Percentiles rank a stretch among this genome's conserved stretches.
Evolutionary conservation across 495 filamentous ascomycete species (phyloP).

Genomic region (Parathielavia appendiculata): DNA sequence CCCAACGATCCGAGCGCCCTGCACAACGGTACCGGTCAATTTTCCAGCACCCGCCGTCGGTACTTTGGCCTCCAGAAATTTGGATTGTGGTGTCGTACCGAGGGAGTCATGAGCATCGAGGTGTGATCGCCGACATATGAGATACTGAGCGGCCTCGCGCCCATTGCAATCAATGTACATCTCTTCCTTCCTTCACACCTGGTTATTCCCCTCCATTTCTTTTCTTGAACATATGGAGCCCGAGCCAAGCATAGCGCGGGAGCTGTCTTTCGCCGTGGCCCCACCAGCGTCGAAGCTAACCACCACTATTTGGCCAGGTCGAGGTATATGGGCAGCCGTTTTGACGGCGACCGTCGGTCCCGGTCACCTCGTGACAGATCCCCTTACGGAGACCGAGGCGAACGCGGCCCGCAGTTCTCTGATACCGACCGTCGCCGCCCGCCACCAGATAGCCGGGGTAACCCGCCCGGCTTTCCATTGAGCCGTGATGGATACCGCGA

Average conservation of each 20-base stretch:
- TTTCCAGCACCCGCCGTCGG: background rate
- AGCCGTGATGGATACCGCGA: constrained; percentile 48
- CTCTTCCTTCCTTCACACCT: background rate
- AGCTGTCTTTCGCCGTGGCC: background rate
- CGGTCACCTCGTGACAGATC: constrained; percentile 56
- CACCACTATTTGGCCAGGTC: constrained; percentile 32
- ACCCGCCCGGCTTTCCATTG: constrained; percentile 42
- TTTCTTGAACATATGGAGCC: too few relatives aligned
- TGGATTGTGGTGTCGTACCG: background rate
- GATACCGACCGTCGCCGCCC: constrained; percentile 46
- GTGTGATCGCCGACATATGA: background rate
- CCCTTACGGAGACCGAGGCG: constrained; percentile 45
- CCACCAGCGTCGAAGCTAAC: background rate
- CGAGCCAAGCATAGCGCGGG: too few relatives aligned
- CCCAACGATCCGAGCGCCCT: too few relatives aligned
- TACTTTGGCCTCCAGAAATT: background rate
- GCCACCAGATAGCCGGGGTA: constrained; percentile 46
- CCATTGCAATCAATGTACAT: constrained; percentile 10
- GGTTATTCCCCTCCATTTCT: too few relatives aligned
- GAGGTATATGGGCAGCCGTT: constrained; percentile 41
- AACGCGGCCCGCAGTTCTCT: constrained; percentile 39
- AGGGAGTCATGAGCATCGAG: background rate
- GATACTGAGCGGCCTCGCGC: background rate
- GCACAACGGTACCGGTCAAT: too few relatives aligned
- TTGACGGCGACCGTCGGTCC: constrained; percentile 47